These are phyloP conservation scores for Waltergamsia citrina DNA, from an alignment of 2,329 filamentous ascomycete genomes.

Conservation along the genomic window DNA sequence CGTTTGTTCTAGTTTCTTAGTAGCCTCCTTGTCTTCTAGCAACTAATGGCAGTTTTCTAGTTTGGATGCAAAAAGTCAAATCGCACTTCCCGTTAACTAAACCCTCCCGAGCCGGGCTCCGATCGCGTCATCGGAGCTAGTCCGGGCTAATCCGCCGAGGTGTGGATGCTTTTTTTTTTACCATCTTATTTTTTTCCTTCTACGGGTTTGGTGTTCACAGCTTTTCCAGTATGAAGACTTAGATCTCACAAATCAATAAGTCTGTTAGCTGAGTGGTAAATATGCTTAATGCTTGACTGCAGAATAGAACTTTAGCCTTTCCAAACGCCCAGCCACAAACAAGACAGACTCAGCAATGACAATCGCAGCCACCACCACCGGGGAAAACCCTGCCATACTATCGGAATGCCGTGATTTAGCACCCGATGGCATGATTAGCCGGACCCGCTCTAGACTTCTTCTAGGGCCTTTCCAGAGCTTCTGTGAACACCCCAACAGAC, in stretches of 20 bases:
- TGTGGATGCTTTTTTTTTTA: neutral
- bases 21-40: too few species aligned
- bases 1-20: too few species aligned
- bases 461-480: neutral
- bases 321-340: neutral
- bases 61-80: too few species aligned
- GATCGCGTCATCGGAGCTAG: slow-evolving; percentile 14
- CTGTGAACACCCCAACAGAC: neutral
- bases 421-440: neutral
- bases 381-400: slow-evolving; percentile 3
- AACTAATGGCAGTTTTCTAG: too few species aligned
- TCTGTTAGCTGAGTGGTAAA: too few species aligned
- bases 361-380: neutral
- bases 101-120: too few species aligned
- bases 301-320: neutral
- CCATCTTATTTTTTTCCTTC: neutral
- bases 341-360: neutral
- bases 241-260: too few species aligned
- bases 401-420: neutral
- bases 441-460: neutral
- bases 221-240: too few species aligned
- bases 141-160: neutral
- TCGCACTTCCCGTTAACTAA: too few species aligned
- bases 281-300: too few species aligned
- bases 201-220: neutral